These are phyloP conservation scores for Thymus mandschuricus DNA, from an alignment of 257 asterid species.

Conservation along the genomic window DNA sequence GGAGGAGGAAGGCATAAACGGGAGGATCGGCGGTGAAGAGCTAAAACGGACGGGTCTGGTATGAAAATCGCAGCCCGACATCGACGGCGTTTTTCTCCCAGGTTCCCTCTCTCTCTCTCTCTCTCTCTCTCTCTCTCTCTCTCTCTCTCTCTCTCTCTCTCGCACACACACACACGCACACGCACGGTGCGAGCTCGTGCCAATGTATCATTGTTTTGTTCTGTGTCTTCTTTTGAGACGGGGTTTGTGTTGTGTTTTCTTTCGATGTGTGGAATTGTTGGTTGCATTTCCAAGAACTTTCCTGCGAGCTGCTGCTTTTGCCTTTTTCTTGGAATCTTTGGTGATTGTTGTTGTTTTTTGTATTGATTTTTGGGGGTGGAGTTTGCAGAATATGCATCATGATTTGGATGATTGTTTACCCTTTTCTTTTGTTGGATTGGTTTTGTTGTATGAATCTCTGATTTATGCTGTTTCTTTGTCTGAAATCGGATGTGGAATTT, in stretches of 20 bases:
- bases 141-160: conserved; percentile 28
- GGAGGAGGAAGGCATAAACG: background rate
- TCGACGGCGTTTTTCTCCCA: conserved; percentile 41
- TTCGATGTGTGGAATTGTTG: conserved; percentile 20
- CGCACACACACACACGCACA: conserved; percentile 13
- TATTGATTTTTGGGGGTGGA: conserved; percentile 21
- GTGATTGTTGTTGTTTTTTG: conserved; percentile 4
- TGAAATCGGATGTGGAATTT: conserved; percentile 37
- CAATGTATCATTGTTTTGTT: conserved; percentile 8
- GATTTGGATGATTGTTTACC: conserved; percentile 21
- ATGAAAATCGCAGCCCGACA: conserved; percentile 42
- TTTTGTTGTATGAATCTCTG: conserved; percentile 23
- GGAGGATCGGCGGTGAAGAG: conserved; percentile 23
- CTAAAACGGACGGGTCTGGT: conserved; percentile 38
- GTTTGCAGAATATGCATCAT: conserved; percentile 15
- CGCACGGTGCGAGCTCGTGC: conserved; percentile 24
- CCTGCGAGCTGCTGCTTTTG: conserved; percentile 1
- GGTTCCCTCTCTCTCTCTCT: conserved; percentile 32
- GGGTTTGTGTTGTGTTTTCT: conserved; percentile 7
- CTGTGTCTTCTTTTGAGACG: conserved; percentile 31
- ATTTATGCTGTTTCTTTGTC: conserved; percentile 37
- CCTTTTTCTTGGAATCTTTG: conserved; percentile 7
- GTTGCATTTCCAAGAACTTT: conserved; percentile 36
- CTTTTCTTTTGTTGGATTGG: conserved; percentile 28
- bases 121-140: conserved; percentile 4